Evolutionary conservation across 2,329 filamentous ascomycete genomes (phyloP), one percentile per base, ranked within the genome.

Genomic region (Neopestalotiopsis sp.): DNA sequence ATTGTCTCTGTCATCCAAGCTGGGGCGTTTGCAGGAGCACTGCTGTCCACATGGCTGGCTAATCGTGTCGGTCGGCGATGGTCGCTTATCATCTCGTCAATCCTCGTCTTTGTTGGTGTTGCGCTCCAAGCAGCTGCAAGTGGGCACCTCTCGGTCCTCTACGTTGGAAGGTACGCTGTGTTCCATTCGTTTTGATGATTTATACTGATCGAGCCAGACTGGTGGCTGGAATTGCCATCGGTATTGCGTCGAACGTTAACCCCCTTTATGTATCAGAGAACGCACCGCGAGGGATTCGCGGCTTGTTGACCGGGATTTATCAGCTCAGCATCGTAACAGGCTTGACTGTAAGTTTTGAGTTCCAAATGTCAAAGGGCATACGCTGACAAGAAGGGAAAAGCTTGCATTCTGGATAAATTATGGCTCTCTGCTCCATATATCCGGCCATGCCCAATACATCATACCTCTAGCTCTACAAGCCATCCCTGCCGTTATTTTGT

Each of bases 401-500:
- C 42, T 56, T 10, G n/a, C 24, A 49, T 70, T 82, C 12, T 89
- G 85, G 85, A 81, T 86, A 77, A 89, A 86, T 77, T 89, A 87
- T 69, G 86, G 56, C 24, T 49, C 57, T n/a, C 40, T 85, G 34
- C 81, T 81, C 60, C 76, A 84, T 40, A 79, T 84, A n/a, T 81
- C 86, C 69, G 78, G 86, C 56, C 69, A 57, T 1, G 14, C 75
- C 5, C 82, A 85, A 59, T 92, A 86, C 75, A 82, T 90, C 49
- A 82, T 92, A 1, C 91, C 91, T 0, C 82, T 93, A 3, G 85
- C 87, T 10, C 84, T 92, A 69, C 91, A 93, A 77, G 85, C 84
- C 66, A 81, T 92, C 3, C 91, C 91, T 0, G 90, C 90, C 1
- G 72, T 91, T 68, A 84, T 89, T 38, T 83, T 93, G 14, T 81